Evolutionary conservation across 2,329 filamentous ascomycete species (phyloP).

Genomic region (Neurospora crassa): DNA sequence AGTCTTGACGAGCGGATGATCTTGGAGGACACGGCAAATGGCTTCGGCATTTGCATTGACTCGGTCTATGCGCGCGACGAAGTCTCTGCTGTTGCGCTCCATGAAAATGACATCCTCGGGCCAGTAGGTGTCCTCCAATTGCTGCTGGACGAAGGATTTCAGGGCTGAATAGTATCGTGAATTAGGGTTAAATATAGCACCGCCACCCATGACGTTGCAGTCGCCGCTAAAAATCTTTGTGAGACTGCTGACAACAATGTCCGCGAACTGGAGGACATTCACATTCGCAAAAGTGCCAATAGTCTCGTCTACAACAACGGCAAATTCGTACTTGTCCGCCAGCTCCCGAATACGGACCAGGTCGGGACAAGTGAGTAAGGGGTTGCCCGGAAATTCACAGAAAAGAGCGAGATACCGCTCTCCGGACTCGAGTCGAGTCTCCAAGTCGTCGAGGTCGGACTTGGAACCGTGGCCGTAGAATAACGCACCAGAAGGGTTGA

Average conservation of each 20-base stretch:
- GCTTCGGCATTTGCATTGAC: constrained; percentile 81
- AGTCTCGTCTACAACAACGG: constrained; percentile 88
- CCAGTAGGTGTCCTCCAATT: constrained; percentile 89
- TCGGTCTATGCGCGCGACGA: constrained; percentile 68
- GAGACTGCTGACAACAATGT: constrained; percentile 87
- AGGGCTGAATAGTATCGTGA: constrained; percentile 60
- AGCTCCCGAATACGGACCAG: constrained; percentile 69
- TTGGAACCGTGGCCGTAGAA: constrained; percentile 80
- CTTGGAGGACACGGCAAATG: constrained; percentile 62
- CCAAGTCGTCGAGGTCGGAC: constrained; percentile 75
- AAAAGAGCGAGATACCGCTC: constrained; percentile 77
- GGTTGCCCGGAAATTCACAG: constrained; percentile 92
- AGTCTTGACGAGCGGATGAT: constrained; percentile 55
- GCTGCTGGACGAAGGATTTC: constrained; percentile 52
- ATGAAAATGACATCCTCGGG: constrained; percentile 89
- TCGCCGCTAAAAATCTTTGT: constrained; percentile 98
- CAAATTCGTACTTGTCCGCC: constrained; percentile 78
- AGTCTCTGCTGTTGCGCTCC: constrained; percentile 93
- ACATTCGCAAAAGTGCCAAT: constrained; percentile 95
- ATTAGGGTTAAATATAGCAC: constrained; percentile 53
- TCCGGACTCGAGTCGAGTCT: constrained; percentile 58
- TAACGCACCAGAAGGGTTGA: constrained; percentile 67
- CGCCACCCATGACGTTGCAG: constrained; percentile 96
- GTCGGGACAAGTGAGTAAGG: constrained; percentile 76
- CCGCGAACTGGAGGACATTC: constrained; percentile 79